Evolutionary conservation across 306 rosid genomes (phyloP), one percentile per base, ranked within the genome.

Genomic region (Fragaria nilgerrensis): DNA sequence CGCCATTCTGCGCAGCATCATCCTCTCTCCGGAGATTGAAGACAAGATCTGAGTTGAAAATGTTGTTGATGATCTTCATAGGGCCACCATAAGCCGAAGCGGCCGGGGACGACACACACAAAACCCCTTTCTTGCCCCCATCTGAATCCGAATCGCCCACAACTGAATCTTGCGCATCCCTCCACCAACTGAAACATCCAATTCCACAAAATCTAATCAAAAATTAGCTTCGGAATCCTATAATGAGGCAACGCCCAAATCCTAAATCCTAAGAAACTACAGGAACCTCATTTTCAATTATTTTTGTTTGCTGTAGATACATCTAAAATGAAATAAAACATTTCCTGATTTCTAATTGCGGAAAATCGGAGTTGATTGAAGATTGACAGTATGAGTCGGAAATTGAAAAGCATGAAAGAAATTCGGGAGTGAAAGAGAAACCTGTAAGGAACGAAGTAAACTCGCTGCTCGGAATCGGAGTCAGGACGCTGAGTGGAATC

Each of bases 391-490:
- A 13, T 29, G 34, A 53, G 61, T 43, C 9, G 56, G 56, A 19
- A 50, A 39, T 77, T 19, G 23, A 43, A 47, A 41, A 41, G 44
- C 5, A 5, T 41, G 13, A 9, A 43, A 9, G 47, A 43, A 43
- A 43, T 72, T 49, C 36, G 72, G 75, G 62, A 45, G 41, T 22
- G 23, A 65, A 59, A 53, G 66, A 29, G 49, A 76, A 62, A 95
- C 99, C 99, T 92, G 82, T 88, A 88, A 52, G 99, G 99, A 65
- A 95, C 96, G 83, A 90, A 91, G 92, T 92, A 95, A 86, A 92
- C 87, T 85, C 91, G 89, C 69, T 90, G 96, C 81, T 88, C 87
- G 75, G 82, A 82, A 68, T 84, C 84, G 7, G 89, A 84, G 80
- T 86, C 82, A 72, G 82, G 85, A 27, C 22, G 79, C 75, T 75